Base-by-base conservation (phyloP, 2,329 filamentous ascomycete species). In the Colletotrichum magnum region DNA sequence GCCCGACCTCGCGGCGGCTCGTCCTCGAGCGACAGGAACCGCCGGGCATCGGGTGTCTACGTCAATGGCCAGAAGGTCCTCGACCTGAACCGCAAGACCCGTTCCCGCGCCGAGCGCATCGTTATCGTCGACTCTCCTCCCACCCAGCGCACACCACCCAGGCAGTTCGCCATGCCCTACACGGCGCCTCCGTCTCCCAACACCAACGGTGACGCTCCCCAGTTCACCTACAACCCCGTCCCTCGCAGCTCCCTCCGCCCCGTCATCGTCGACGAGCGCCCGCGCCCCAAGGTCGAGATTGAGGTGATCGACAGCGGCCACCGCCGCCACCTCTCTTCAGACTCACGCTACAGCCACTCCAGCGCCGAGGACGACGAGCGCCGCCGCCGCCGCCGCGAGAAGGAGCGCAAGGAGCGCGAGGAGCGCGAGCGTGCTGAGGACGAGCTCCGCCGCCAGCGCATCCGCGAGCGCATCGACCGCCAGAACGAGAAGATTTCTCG, bases 121-220 rank as follows among this genome's bases (percentile, higher is more conserved):
- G 73, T 84, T 63, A 78, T 87, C 64, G 79, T 84, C 59, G 81
- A 86, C 68, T 79, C 78, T 71, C 83, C 83, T 3, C 80, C 84
- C 13, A 82, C 81, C 9, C 81, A 84, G 43, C 80, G 82, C 64
- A 84, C 84, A 32, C 83, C 85, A 28, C 83, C 85, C n/a, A 83
- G 81, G 70, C 74, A 76, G 41, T 83, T 79, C 73, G 72, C 70
- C 62, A 76, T 78, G 18, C 79, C 83, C 5, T 79, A 79, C 73
- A 84, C 82, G 45, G 78, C 78, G 21, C 82, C 83, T 13, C 71
- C 82, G 6, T 77, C 74, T 67, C 76, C 77, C 32, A 61, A 59
- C 51, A 71, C 72, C 39, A 72, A 73, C 50, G 67, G 56, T 10
- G 52, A 71, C 39, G 62, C 63, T 18, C 74, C 72, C 56, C 74